Percentiles rank a stretch among this genome's conserved stretches.
These are phyloP conservation scores for Cutaneotrichosporon sp. DNA, from an alignment of 1,284 basidiomycete species.

Conservation along the genomic window DNA sequence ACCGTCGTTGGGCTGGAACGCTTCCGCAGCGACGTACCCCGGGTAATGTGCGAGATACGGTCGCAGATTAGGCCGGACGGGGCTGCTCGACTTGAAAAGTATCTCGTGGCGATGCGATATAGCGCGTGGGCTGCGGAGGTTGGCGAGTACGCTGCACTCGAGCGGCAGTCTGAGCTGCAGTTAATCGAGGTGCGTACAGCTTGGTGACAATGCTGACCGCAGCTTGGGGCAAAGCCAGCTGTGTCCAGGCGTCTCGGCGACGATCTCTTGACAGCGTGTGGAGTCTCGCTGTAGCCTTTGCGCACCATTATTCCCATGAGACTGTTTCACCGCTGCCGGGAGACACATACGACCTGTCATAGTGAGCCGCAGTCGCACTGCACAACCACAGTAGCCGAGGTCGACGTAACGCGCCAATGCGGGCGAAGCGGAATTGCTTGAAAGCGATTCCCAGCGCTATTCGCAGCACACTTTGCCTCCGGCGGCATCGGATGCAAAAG, in stretches of 20 bases:
- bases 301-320: neutral
- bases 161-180: neutral
- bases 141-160: neutral
- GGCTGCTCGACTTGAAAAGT: neutral
- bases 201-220: neutral
- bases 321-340: too few species aligned
- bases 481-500: too few species aligned
- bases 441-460: too few species aligned
- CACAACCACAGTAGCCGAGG: too few species aligned
- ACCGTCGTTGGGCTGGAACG: neutral
- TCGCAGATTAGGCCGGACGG: neutral
- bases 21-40: neutral
- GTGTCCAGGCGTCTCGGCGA: neutral
- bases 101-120: neutral
- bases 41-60: neutral
- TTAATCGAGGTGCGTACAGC: neutral
- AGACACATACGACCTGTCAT: too few species aligned
- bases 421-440: too few species aligned
- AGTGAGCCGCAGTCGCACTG: too few species aligned
- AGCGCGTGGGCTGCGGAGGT: neutral
- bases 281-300: neutral
- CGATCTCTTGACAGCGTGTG: neutral
- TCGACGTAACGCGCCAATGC: too few species aligned
- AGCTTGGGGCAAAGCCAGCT: neutral
- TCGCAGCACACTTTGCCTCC: too few species aligned